phyloP scores from a whole-genome alignment of 768 basidiomycete species.

The Tricholoma terreum region DNA sequence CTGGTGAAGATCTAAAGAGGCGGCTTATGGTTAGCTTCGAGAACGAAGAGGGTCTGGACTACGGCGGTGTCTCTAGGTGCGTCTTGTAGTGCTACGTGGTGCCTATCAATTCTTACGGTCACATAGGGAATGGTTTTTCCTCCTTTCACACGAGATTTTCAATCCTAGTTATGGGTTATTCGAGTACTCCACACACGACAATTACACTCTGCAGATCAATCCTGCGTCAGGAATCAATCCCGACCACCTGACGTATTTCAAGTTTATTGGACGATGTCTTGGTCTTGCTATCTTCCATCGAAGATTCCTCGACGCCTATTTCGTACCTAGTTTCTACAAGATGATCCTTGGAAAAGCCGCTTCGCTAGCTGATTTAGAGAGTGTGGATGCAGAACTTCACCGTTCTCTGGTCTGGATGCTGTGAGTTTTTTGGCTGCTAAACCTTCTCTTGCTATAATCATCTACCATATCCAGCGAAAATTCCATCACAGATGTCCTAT shows the following conservation, averaged over 20 bases:
- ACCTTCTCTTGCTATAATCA: background rate
- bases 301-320: conserved; percentile 76
- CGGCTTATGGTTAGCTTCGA: conserved; percentile 74
- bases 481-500: conserved; percentile 70
- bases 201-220: conserved; percentile 80
- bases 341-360: conserved; percentile 65
- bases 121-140: conserved; percentile 80
- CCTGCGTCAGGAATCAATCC: conserved; percentile 73
- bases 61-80: conserved; percentile 73
- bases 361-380: conserved; percentile 61
- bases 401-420: conserved; percentile 74
- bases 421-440: conserved; percentile 36
- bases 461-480: conserved; percentile 49
- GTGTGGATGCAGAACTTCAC: conserved; percentile 65
- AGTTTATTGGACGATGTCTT: conserved; percentile 72
- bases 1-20: conserved; percentile 67
- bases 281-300: conserved; percentile 78
- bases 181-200: conserved; percentile 77
- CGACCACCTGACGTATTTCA: conserved; percentile 78
- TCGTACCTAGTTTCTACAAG: conserved; percentile 80
- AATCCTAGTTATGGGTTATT: conserved; percentile 81
- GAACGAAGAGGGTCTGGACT: conserved; percentile 77
- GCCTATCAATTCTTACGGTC: conserved; percentile 7
- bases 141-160: conserved; percentile 80
- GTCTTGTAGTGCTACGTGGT: conserved; percentile 9